Base-by-base conservation (phyloP, 208 protist species). In the Willaertia magna region DNA sequence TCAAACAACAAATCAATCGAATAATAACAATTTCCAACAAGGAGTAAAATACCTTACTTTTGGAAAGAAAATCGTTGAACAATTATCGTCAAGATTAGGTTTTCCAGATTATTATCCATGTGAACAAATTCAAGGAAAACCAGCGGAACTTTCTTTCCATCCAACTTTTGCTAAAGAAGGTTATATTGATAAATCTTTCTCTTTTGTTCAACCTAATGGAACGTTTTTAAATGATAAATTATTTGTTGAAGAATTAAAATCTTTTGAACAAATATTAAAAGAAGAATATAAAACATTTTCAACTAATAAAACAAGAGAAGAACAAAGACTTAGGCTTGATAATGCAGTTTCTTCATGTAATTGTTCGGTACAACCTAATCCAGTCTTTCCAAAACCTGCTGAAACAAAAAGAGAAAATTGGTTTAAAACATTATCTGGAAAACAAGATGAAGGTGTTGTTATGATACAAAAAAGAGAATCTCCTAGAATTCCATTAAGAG, bases 221-320 rank as follows among this genome's bases (percentile, higher is more conserved):
- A 67, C 22, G 2, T 67, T 67, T 34, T 9, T 34, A 34, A 34
- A 18, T 22, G 3, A 18, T 67, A n/a, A n/a, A n/a, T n/a, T n/a
- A n/a, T 67, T 67, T 67, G 26, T 34, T 67, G 22, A 18, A 34
- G 12, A 34, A 34, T n/a, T 67, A n/a, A 26, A 67, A n/a, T 34
- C 6, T 34, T 67, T 6, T 67, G 74, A 78, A 78, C 74, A 46
- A 46, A 46, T 1, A 39, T 78, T 78, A 22, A 78, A 39, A 44
- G 74, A 78, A 4, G 74, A 78, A 26, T 43, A 46, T 16, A 42
- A 46, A 16, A 44, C 74, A 46, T 78, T 78, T 22, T 78, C 74
- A 44, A 78, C 74, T 18, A 78, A 78, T 14, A 78, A 78, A 43
- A 78, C 74, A 78, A 78, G 74, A 44, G 74, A 78, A 43, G 74